Evolutionary conservation across 352 stramenopile genomes (phyloP).

Genomic region (Pythium phragmitis): DNA sequence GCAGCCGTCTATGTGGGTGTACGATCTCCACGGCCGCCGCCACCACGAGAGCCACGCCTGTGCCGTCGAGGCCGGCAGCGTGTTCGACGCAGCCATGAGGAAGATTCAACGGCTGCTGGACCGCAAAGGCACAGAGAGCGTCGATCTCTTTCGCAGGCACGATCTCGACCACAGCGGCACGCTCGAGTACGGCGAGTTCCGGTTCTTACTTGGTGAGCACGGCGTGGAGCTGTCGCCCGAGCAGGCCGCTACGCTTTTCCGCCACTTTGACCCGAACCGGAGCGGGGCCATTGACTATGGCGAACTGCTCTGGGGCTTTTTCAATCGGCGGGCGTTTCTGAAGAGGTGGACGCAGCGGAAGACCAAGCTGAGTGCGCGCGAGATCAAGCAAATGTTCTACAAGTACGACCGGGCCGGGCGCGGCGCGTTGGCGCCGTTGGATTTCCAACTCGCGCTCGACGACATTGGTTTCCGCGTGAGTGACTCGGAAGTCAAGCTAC

Average conservation of each 20-base stretch:
- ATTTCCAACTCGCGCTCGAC: slow-evolving; percentile 57
- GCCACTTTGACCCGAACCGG: slow-evolving; percentile 45
- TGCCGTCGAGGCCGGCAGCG: slow-evolving; percentile 28
- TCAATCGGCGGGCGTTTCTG: slow-evolving; percentile 55
- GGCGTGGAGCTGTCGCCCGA: slow-evolving; percentile 35
- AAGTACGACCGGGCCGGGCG: slow-evolving; percentile 39
- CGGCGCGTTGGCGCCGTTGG: slow-evolving; percentile 36
- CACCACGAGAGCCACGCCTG: slow-evolving; percentile 32
- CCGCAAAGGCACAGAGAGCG: slow-evolving; percentile 8
- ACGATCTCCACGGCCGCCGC: slow-evolving; percentile 62
- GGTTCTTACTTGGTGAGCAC: slow-evolving; percentile 33
- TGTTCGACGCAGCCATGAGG: slow-evolving; percentile 47
- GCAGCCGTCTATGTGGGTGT: slow-evolving; percentile 32
- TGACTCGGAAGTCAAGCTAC: slow-evolving; percentile 44
- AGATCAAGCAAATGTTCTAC: slow-evolving; percentile 45
- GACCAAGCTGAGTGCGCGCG: slow-evolving; percentile 22
- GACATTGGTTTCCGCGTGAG: slow-evolving; percentile 48
- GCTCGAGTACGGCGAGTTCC: slow-evolving; percentile 48
- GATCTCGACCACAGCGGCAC: slow-evolving; percentile 50
- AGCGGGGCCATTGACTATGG: slow-evolving; percentile 56
- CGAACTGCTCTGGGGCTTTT: slow-evolving; percentile 65
- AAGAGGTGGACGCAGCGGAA: slow-evolving; percentile 54
- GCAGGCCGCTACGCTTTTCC: slow-evolving; percentile 44
- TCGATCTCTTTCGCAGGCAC: slow-evolving; percentile 48
- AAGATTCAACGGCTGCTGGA: slow-evolving; percentile 52